Evolutionary conservation across 805 yeast species (phyloP).

Genomic region (Yamadazyma nakazawae): DNA sequence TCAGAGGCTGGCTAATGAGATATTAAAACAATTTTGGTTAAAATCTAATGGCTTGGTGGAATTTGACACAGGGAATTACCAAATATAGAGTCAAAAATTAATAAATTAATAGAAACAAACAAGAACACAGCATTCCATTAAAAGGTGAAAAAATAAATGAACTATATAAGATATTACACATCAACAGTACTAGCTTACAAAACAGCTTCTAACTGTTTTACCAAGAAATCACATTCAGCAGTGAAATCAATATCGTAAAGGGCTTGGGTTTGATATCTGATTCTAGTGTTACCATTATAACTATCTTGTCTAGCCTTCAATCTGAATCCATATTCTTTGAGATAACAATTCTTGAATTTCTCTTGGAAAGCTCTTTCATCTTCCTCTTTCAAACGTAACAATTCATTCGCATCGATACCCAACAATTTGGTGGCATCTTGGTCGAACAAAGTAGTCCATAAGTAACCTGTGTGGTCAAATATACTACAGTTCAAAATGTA

Average conservation of each 20-base stretch:
- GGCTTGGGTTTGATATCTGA: slow-evolving; percentile 67
- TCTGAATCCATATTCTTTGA: slow-evolving; percentile 72
- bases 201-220: slow-evolving; percentile 39
- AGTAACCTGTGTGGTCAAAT: slow-evolving; percentile 76
- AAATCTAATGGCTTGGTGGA: slow-evolving; percentile 54
- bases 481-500: slow-evolving; percentile 74
- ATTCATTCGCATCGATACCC: slow-evolving; percentile 62
- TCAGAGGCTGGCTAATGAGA: slow-evolving; percentile 54
- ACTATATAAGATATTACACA: background rate
- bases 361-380: slow-evolving; percentile 45
- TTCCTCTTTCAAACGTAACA: slow-evolving; percentile 42
- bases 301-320: slow-evolving; percentile 79
- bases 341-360: slow-evolving; percentile 47
- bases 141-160: background rate
- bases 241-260: slow-evolving; percentile 51
- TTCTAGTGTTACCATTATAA: slow-evolving; percentile 73
- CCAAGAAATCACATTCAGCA: slow-evolving; percentile 59
- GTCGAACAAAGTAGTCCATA: slow-evolving; percentile 87
- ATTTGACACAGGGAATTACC: slow-evolving; percentile 18
- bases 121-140: background rate
- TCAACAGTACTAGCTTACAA: slow-evolving; percentile 3
- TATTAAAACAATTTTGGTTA: slow-evolving; percentile 64
- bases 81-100: background rate
- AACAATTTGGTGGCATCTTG: slow-evolving; percentile 72
- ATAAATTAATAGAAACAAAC: background rate